Percentiles rank a stretch among this genome's conserved stretches.
These are phyloP conservation scores for Evansstolkia leycettana DNA, from an alignment of 495 filamentous ascomycete species.

Conservation along the genomic window DNA sequence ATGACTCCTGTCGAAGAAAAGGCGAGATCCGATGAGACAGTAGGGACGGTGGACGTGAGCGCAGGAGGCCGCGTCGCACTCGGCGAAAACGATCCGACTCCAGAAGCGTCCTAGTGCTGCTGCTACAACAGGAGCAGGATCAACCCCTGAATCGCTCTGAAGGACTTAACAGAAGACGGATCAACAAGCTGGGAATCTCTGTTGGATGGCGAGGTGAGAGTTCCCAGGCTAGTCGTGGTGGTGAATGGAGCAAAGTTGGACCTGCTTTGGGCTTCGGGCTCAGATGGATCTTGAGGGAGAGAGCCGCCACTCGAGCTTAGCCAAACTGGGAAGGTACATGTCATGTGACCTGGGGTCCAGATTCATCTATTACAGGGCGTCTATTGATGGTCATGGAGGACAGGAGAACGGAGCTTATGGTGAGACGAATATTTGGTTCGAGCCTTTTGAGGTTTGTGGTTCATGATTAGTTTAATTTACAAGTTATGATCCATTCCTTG, in stretches of 20 bases:
- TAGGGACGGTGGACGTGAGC: constrained; percentile 10
- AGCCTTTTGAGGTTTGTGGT: too few relatives aligned
- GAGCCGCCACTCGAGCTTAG: constrained; percentile 16
- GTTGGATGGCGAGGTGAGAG: constrained; percentile 7
- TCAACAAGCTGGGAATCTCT: constrained; percentile 10
- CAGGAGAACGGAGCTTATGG: too few relatives aligned
- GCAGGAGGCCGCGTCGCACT: constrained; percentile 22
- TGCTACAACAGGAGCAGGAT: constrained; percentile 1
- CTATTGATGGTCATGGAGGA: too few relatives aligned
- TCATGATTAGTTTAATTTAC: too few relatives aligned
- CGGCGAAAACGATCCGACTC: constrained; percentile 9
- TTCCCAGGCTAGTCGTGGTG: constrained; percentile 13
- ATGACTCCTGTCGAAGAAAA: constrained; percentile 1
- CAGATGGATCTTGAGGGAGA: constrained; percentile 10
- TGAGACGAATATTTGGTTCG: too few relatives aligned
- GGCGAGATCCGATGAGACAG: neutral
- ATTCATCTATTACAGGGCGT: too few relatives aligned
- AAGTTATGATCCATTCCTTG: neutral
- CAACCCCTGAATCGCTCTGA: neutral
- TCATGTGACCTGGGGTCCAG: neutral
- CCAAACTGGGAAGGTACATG: neutral
- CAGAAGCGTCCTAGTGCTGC: constrained; percentile 5
- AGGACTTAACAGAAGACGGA: neutral
- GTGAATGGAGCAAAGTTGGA: constrained; percentile 6
- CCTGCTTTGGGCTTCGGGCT: neutral